phyloP scores from a whole-genome alignment of 73 alveolate genomes.

The Symbiodinium natans region DNA sequence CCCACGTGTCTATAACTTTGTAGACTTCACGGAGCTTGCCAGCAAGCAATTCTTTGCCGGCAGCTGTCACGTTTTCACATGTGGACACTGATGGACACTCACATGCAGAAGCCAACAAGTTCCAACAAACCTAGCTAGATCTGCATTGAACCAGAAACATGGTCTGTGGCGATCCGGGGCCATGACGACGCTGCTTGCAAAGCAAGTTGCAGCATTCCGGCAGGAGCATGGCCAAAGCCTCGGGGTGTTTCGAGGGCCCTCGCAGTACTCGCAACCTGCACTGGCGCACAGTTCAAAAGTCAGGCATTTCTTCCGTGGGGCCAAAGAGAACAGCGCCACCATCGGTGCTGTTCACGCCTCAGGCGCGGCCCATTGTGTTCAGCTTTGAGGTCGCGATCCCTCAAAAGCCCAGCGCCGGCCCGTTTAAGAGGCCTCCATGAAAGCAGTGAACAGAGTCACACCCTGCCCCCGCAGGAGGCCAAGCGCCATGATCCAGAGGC shows the following conservation, averaged over 20 bases:
- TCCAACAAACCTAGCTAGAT: too few relatives aligned
- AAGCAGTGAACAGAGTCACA: too few relatives aligned
- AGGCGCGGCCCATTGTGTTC: background rate
- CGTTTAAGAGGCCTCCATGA: too few relatives aligned
- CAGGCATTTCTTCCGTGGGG: constrained; percentile 45
- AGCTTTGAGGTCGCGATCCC: background rate
- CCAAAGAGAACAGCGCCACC: constrained; percentile 41
- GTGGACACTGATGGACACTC: too few relatives aligned
- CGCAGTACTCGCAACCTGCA: background rate
- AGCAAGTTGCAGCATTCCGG: constrained; percentile 73
- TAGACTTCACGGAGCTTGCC: too few relatives aligned
- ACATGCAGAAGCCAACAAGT: too few relatives aligned
- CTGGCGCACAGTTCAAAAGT: background rate
- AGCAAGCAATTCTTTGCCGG: too few relatives aligned
- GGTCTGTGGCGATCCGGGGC: too few relatives aligned
- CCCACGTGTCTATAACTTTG: too few relatives aligned
- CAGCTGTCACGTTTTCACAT: too few relatives aligned
- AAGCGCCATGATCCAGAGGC: constrained; percentile 36
- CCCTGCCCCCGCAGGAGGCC: constrained; percentile 45
- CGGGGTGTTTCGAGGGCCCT: background rate
- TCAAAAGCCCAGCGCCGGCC: too few relatives aligned
- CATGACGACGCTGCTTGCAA: constrained; percentile 84
- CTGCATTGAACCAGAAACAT: too few relatives aligned
- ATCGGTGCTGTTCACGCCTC: constrained; percentile 40
- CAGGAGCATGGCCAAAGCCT: constrained; percentile 42